phyloP scores from a whole-genome alignment of 306 rosid genomes.

The Vicia sativa region DNA sequence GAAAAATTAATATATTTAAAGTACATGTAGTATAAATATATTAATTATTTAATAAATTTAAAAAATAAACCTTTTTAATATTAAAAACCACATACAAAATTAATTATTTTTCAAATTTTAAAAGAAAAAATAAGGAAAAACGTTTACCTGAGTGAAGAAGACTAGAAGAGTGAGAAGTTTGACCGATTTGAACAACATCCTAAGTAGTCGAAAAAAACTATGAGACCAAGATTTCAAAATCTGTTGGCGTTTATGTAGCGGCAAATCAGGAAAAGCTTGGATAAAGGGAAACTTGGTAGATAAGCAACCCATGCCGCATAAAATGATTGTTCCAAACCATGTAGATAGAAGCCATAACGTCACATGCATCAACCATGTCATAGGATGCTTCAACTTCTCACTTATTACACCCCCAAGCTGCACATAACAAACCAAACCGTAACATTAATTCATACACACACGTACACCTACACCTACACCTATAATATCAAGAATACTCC shows the following conservation, averaged over 20 bases:
- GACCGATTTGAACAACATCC: slow-evolving; percentile 50
- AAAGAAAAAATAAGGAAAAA: too few relatives aligned
- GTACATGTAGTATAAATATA: too few relatives aligned
- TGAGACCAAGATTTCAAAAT: slow-evolving; percentile 56
- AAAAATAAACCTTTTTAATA: too few relatives aligned
- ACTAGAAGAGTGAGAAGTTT: slow-evolving; percentile 59
- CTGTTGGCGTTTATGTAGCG: slow-evolving; percentile 48
- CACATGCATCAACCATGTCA: slow-evolving; percentile 44
- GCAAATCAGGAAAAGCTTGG: slow-evolving; percentile 33
- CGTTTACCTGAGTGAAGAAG: slow-evolving; percentile 71
- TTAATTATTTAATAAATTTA: too few relatives aligned
- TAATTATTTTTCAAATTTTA: too few relatives aligned
- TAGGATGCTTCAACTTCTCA: slow-evolving; percentile 59
- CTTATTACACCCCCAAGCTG: slow-evolving; percentile 57
- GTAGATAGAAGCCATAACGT: slow-evolving; percentile 59
- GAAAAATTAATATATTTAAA: too few relatives aligned
- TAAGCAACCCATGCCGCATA: slow-evolving; percentile 53
- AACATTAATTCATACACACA: background rate
- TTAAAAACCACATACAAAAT: too few relatives aligned
- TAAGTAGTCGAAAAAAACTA: slow-evolving; percentile 45
- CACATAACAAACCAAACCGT: slow-evolving; percentile 12
- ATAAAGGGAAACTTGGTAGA: slow-evolving; percentile 57
- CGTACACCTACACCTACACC: background rate
- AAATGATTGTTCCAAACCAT: slow-evolving; percentile 57
- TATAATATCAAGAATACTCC: too few relatives aligned